These are phyloP conservation scores for Aspergillus ibericus DNA, from an alignment of 2,329 filamentous ascomycete genomes.

Conservation along the genomic window DNA sequence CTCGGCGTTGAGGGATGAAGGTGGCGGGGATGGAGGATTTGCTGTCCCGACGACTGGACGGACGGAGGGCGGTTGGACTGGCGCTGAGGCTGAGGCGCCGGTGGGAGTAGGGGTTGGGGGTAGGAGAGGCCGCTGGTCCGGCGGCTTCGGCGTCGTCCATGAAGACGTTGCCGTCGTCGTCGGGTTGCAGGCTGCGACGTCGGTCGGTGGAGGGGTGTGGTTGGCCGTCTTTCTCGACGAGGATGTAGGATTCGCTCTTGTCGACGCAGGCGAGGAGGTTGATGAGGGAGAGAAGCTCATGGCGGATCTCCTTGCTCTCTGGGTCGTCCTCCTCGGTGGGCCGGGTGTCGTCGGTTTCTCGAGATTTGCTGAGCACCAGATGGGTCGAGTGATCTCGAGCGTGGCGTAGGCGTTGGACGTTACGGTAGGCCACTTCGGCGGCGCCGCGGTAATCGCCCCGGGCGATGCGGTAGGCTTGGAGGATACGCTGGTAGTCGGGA, in stretches of 20 bases:
- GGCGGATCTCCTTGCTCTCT: constrained; percentile 56
- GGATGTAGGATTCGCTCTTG: constrained; percentile 73
- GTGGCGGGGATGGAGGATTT: constrained; percentile 21
- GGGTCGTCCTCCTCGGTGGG: constrained; percentile 43
- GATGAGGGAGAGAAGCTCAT: constrained; percentile 85
- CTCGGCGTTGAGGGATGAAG: constrained; percentile 55
- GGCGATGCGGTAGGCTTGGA: constrained; percentile 87
- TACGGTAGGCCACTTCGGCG: constrained; percentile 57
- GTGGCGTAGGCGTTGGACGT: constrained; percentile 53
- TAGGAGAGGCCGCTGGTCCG: constrained; percentile 16
- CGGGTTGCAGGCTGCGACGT: constrained; percentile 45
- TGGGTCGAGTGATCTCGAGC: constrained; percentile 35
- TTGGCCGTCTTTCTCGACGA: constrained; percentile 44
- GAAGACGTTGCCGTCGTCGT: constrained; percentile 41
- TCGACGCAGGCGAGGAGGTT: constrained; percentile 88
- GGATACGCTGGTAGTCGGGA: constrained; percentile 79
- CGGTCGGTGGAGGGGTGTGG: constrained; percentile 34
- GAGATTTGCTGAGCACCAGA: constrained; percentile 39
- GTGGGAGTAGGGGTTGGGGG: constrained; percentile 12
- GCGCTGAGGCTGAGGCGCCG: constrained; percentile 25
- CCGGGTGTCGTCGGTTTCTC: constrained; percentile 31
- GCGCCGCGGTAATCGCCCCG: constrained; percentile 83
- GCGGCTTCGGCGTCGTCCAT: constrained; percentile 38
- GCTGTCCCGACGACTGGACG: constrained; percentile 22
- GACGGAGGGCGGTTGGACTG: constrained; percentile 22